Base-by-base conservation (phyloP, 306 rosid genomes). In the Vachellia collinsii region DNA sequence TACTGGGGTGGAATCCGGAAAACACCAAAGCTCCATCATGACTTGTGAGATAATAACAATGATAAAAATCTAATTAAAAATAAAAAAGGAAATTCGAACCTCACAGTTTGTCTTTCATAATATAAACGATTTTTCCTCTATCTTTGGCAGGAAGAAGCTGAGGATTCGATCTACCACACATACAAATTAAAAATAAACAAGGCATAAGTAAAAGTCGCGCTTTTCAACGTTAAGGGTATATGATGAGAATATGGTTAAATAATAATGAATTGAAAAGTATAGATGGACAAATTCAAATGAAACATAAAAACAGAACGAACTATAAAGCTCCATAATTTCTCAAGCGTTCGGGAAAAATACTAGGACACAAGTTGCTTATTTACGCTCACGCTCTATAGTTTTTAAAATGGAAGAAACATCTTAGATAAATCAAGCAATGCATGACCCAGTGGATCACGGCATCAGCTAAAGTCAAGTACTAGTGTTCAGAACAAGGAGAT, bases 401-500 rank as follows among this genome's bases (percentile, higher is more conserved):
- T 59, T 59, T 22, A 5, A 23, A 59, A 59, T 59, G 37, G 36
- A 48, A 47, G 68, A 59, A 71, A 66, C 8, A 43, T 22, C 71
- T 41, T 20, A 22, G 29, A 79, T 5, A 34, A 46, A 77, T 70
- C 1, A 79, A 61, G 36, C 14, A 20, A 22, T 11, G 46, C 14
- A 23, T 19, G 63, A 58, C 58, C 10, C 47, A 42, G 58, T 16
- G 20, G 61, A 39, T 75, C 38, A 42, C 42, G n/a, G 63, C 54
- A 72, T 80, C 65, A 6, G 77, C 20, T 13, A 71, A 34, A 10
- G 47, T 71, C 46, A 72, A 46, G 23, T 48, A 25, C 51, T 44
- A 11, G 70, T 58, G 50, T 46, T 47, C 59, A 34, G 63, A 82
- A 39, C 68, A 82, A 65, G 9, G 58, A 79, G 73, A 48, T 19